Conservation (phyloP, 352 stramenopile species). For the Pythium sp. region DNA sequence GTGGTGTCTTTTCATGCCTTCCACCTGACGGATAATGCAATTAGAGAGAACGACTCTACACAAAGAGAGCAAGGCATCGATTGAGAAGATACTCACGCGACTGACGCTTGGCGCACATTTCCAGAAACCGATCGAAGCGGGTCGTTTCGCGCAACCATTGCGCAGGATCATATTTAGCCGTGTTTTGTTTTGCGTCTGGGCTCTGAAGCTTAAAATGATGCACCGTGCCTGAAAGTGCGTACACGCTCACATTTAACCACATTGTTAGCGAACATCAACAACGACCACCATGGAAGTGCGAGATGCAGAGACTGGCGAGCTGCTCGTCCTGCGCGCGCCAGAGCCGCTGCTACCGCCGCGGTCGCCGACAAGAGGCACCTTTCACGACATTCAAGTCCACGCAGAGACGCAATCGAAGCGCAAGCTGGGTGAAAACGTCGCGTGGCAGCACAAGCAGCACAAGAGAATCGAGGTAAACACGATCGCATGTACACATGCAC, state of each 20-base stretch:
- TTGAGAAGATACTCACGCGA: neutral
- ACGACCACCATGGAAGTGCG: constrained; percentile 29
- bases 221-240: neutral
- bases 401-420: constrained; percentile 59
- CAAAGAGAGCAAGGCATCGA: neutral
- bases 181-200: neutral
- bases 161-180: neutral
- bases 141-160: neutral
- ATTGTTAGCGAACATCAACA: neutral
- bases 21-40: neutral
- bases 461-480: constrained; percentile 41
- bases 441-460: constrained; percentile 50
- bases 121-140: neutral
- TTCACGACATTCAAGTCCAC: constrained; percentile 20
- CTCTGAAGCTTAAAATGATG: neutral
- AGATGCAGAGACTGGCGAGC: constrained; percentile 66
- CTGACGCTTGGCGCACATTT: neutral
- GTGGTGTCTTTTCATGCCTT: neutral
- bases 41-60: neutral
- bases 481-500: neutral
- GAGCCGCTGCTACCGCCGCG: neutral
- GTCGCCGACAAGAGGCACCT: neutral
- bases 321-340: constrained; percentile 29
- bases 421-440: constrained; percentile 40
- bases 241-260: neutral